Base-by-base conservation (phyloP, 2,329 filamentous ascomycete species). In the Aspergillus sp. region DNA sequence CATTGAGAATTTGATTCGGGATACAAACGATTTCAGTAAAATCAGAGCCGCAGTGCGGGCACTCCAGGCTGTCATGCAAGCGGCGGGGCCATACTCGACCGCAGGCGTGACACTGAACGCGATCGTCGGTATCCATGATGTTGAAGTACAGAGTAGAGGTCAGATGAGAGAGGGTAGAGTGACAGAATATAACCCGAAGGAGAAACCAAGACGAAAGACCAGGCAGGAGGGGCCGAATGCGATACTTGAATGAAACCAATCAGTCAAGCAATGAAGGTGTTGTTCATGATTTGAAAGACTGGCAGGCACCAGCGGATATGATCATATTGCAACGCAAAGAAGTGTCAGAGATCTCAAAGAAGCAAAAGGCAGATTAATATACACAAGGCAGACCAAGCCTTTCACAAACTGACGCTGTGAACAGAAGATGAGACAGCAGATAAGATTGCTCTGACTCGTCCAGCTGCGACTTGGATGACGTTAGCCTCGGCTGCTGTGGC, bases 101-200 rank as follows among this genome's bases (percentile, higher is more conserved):
- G 77, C 95, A 98, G 59, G 82, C 78, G 75, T 98, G 91, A 75
- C 95, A 99, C 74, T 84, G 96, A 55, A 97, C 88, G 63, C 93
- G 85, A 70, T 96, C 90, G 24, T 62, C 66, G 24, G 61, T 53
- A 57, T 76, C 69, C 51, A 45, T 40, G 44, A 41, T 37, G 37
- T 44, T 45, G 23, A 9, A 35, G 37, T 40, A 43, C 23, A 11
- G 27, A 35, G 40, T 19, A 33, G 23, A 35, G 23, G 15, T 45
- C 27, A 44, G 23, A 50, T 41, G 39, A 55, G 31, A 33, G 23
- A 15, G 52, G 43, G 23, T 2, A 46, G 46, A 44, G 45, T 55
- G 41, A 40, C 27, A 49, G 21, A 14, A 41, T 47, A 15, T 27
- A 19, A 23, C 35, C 23, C 23, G n/a, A 31, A n/a, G n/a, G 15